Evolutionary conservation across 495 filamentous ascomycete species (phyloP).

Genomic region (Penicillium coffeae): DNA sequence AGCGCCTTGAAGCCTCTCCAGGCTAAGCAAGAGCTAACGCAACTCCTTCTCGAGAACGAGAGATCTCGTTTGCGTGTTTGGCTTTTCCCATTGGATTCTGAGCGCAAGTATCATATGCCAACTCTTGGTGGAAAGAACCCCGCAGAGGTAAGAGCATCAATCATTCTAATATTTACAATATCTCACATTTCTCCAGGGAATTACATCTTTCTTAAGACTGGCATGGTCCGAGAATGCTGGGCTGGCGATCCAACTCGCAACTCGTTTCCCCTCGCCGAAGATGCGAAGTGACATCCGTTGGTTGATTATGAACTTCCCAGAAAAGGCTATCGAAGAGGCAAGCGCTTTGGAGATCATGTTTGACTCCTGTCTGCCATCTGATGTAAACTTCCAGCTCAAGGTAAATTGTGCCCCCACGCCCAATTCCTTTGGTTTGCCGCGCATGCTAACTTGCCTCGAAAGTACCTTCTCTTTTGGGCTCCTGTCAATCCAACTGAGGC

Average conservation of each 20-base stretch:
- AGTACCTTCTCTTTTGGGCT: slow-evolving; percentile 94
- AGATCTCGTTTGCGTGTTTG: slow-evolving; percentile 79
- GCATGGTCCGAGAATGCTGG: slow-evolving; percentile 83
- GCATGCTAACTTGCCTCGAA: not conserved
- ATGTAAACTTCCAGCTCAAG: slow-evolving; percentile 83
- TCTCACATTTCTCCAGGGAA: slow-evolving; percentile 21
- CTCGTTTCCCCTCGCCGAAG: slow-evolving; percentile 71
- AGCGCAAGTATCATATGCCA: slow-evolving; percentile 52
- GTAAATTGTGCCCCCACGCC: slow-evolving; percentile 41
- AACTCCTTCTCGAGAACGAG: slow-evolving; percentile 79
- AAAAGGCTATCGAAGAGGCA: slow-evolving; percentile 71
- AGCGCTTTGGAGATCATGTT: slow-evolving; percentile 80
- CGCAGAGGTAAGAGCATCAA: slow-evolving; percentile 25
- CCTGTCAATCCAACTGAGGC: slow-evolving; percentile 91
- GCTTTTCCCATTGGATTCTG: slow-evolving; percentile 77
- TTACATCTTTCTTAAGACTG: slow-evolving; percentile 59
- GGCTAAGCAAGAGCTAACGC: slow-evolving; percentile 76
- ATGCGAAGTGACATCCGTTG: slow-evolving; percentile 71
- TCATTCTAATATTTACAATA: not conserved
- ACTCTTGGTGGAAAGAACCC: slow-evolving; percentile 29
- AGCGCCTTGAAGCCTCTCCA: slow-evolving; percentile 61
- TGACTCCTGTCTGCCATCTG: slow-evolving; percentile 65
- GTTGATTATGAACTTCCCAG: slow-evolving; percentile 75
- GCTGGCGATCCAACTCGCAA: slow-evolving; percentile 75
- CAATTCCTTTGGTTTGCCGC: not conserved